phyloP scores from a whole-genome alignment of 495 filamentous ascomycete species.

The Penicillium maclennaniae region DNA sequence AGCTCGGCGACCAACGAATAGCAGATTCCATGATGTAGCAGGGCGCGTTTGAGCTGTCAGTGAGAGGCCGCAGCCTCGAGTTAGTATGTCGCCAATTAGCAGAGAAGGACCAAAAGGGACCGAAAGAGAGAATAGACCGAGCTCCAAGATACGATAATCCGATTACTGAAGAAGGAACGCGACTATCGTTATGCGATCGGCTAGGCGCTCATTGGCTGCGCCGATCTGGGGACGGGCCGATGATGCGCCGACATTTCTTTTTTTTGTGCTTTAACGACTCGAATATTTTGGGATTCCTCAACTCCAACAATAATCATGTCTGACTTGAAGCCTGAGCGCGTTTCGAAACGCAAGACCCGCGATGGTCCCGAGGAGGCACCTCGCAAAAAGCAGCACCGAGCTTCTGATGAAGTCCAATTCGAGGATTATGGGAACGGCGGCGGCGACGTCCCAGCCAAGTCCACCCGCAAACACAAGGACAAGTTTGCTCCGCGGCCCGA shows the following conservation, averaged over 20 bases:
- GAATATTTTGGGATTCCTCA: constrained; percentile 1
- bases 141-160: no score
- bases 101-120: not conserved
- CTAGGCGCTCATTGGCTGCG: constrained; percentile 27
- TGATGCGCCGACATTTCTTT: constrained; percentile 25
- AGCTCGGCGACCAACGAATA: constrained; percentile 87
- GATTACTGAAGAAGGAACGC: constrained; percentile 15
- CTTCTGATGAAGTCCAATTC: constrained; percentile 8
- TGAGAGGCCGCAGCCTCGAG: constrained; percentile 14
- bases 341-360: constrained; percentile 31
- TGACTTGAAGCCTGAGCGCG: constrained; percentile 16
- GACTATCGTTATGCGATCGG: constrained; percentile 23
- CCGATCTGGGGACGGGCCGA: constrained; percentile 28
- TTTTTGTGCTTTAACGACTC: constrained; percentile 12
- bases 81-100: constrained; percentile 1
- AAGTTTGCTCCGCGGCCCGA: constrained; percentile 22
- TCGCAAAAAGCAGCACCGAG: constrained; percentile 25
- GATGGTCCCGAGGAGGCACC: constrained; percentile 25
- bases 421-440: constrained; percentile 12
- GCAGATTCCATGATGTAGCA: constrained; percentile 57
- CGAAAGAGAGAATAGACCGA: not conserved
- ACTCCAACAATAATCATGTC: constrained; percentile 12
- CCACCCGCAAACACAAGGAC: constrained; percentile 22
- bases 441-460: constrained; percentile 14
- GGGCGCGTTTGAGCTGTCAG: not conserved